Base-by-base conservation (phyloP, 1,284 basidiomycete genomes). In the Laetiporus sulphureus region DNA sequence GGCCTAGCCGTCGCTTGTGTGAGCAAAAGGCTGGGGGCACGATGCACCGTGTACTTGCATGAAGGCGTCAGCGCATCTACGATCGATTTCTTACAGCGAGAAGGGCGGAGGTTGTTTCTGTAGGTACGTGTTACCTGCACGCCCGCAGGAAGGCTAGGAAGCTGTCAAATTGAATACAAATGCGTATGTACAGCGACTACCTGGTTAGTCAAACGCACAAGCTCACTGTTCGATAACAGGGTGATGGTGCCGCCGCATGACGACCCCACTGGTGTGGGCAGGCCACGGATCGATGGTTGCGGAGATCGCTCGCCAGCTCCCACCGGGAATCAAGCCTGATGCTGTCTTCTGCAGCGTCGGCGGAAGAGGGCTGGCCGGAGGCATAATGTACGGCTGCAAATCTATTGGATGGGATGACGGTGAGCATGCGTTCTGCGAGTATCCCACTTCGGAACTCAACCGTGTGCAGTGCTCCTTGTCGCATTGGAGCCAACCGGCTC, bases 321-420 rank as follows among this genome's bases (percentile, higher is more conserved):
- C 61, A 3, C 30, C 35, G 5, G 53, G 44, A 0, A 44, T 32
- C 4, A 74, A 71, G 50, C 85, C 84, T 2, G 75, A 80, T 48
- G 83, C 81, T 1, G 77, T 88, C 32, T 75, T 88, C 47, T 87
- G 85, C 50, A 80, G 79, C 42, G 82, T 87, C 7, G 85, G 85
- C 20, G 83, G 85, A 0, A 83, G 71, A 1, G 83, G 85, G 1
- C 63, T 88, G 1, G 60, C 84, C 2, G 81, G 78, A 13, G 84
- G 85, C 0, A 62, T 86, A 32, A 74, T 88, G 27, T 58, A 67
- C 5, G 84, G 83, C 5, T 85, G 81, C 49, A 68, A 69, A 46
- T 58, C 58, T 2, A 67, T 72, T 0, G 74, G 72, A 12, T 87
- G 84, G 83, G 74, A 79, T 35, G 68, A 79, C 40, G 77, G 82